Evolutionary conservation across 1,284 basidiomycete genomes (phyloP).

Genomic region (Sanghuangporus baumii): DNA sequence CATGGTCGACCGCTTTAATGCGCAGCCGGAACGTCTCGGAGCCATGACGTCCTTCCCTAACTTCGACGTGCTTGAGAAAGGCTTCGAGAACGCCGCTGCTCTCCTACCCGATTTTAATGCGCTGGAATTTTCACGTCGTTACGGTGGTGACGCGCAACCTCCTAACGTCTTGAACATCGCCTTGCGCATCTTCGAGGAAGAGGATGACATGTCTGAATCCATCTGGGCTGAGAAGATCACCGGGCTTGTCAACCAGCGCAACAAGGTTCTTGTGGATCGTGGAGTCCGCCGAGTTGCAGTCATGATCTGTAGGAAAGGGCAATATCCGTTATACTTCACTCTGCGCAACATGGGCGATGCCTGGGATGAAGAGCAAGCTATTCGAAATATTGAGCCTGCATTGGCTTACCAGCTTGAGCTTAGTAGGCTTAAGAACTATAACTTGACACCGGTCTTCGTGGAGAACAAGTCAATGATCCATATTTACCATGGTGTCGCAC

Average conservation of each 20-base stretch:
- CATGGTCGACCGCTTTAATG: slow-evolving; percentile 76
- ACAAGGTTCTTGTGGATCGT: slow-evolving; percentile 57
- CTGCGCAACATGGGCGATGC: slow-evolving; percentile 69
- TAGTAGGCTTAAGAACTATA: slow-evolving; percentile 93
- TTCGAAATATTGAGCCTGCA: slow-evolving; percentile 98
- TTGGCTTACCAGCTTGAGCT: slow-evolving; percentile 98
- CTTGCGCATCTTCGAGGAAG: slow-evolving; percentile 75
- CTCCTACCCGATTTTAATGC: slow-evolving; percentile 69
- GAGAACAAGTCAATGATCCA: slow-evolving; percentile 89
- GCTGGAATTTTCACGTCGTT: slow-evolving; percentile 67
- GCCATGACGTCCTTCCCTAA: slow-evolving; percentile 87
- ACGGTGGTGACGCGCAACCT: slow-evolving; percentile 66
- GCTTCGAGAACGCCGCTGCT: slow-evolving; percentile 67
- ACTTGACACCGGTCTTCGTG: slow-evolving; percentile 89
- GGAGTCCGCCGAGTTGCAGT: slow-evolving; percentile 92
- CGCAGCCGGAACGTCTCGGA: slow-evolving; percentile 84
- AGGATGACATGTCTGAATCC: slow-evolving; percentile 73
- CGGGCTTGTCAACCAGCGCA: slow-evolving; percentile 70
- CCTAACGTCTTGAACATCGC: slow-evolving; percentile 95
- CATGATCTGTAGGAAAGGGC: slow-evolving; percentile 85
- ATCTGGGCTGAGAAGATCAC: slow-evolving; percentile 76
- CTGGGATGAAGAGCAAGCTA: slow-evolving; percentile 95
- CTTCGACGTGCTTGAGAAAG: slow-evolving; percentile 63
- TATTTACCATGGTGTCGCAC: slow-evolving; percentile 93
- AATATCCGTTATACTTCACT: slow-evolving; percentile 95